A percentile compares a stretch with the other conserved stretches of the same genome.
These are phyloP conservation scores for Mollisia scopiformis DNA, from an alignment of 2,329 filamentous ascomycete species.

Conservation along the genomic window DNA sequence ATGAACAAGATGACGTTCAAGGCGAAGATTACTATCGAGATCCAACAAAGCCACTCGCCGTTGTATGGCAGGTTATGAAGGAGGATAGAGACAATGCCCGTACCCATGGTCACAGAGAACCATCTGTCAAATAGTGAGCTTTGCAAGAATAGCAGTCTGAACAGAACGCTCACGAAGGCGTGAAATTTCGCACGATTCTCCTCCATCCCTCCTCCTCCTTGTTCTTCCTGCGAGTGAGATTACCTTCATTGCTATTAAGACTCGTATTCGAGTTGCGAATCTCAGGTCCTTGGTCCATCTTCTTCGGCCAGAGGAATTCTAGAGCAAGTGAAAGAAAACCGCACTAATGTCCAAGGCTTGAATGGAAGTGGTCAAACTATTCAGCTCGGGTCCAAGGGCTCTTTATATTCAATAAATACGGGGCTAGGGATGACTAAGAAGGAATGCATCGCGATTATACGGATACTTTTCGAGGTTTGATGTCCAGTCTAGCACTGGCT, in stretches of 20 bases:
- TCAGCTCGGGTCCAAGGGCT: neutral
- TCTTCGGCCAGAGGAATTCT: neutral
- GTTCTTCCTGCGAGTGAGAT: neutral
- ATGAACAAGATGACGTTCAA: constrained; percentile 63
- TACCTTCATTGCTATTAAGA: neutral
- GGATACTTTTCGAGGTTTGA: neutral
- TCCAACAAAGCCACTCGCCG: constrained; percentile 56
- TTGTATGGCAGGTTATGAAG: constrained; percentile 65
- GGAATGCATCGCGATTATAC: neutral
- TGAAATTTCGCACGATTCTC: constrained; percentile 53
- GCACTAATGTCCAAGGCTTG: neutral
- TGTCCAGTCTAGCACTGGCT: neutral
- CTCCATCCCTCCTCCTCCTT: constrained; percentile 5
- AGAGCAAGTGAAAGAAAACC: neutral
- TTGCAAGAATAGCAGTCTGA: neutral
- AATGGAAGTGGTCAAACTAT: neutral
- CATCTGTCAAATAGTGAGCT: constrained; percentile 42
- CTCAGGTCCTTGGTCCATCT: neutral
- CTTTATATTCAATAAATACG: neutral
- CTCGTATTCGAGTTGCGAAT: neutral
- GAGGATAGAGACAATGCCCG: constrained; percentile 67
- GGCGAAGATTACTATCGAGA: constrained; percentile 62
- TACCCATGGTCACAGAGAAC: constrained; percentile 68
- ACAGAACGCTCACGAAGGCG: constrained; percentile 53
- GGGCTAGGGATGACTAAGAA: neutral